Conservation (phyloP, 345 rosid genomes). For the Streptanthus diversifolius region DNA sequence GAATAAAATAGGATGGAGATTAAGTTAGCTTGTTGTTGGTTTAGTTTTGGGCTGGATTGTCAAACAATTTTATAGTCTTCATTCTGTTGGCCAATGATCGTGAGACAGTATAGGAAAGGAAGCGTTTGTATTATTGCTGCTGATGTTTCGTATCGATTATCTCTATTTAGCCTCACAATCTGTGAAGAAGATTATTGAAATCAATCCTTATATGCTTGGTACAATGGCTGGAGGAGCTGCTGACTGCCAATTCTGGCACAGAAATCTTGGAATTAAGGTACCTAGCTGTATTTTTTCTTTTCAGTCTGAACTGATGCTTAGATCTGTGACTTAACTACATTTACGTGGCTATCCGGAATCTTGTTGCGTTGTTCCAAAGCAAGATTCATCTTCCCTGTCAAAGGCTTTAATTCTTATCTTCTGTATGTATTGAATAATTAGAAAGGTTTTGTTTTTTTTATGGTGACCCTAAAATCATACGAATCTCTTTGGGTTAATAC, state of each 20-base stretch:
- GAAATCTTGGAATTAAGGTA: conserved; percentile 92
- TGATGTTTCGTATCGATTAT: conserved; percentile 12
- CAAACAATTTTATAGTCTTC: background rate
- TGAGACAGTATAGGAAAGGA: conserved; percentile 2
- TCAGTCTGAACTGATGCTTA: background rate
- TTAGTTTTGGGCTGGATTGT: background rate
- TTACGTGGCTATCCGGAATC: background rate
- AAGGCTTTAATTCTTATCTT: background rate
- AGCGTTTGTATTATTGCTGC: background rate
- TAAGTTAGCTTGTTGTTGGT: background rate
- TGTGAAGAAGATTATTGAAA: conserved; percentile 92
- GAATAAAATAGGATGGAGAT: background rate
- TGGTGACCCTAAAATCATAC: background rate
- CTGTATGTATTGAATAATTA: background rate
- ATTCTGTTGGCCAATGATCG: background rate
- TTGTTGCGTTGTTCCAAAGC: background rate
- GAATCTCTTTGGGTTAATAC: background rate
- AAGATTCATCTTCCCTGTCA: background rate
- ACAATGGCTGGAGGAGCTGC: conserved; percentile 99
- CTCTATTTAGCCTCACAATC: conserved; percentile 66
- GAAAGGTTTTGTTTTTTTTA: background rate
- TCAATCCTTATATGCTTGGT: conserved; percentile 91
- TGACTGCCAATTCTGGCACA: conserved; percentile 96
- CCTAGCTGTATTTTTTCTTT: background rate
- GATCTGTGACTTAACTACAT: background rate